Evolutionary conservation across 2,329 filamentous ascomycete species (phyloP), one percentile per base, ranked within the genome.

Genomic region (Cucurbitaria berberidis): DNA sequence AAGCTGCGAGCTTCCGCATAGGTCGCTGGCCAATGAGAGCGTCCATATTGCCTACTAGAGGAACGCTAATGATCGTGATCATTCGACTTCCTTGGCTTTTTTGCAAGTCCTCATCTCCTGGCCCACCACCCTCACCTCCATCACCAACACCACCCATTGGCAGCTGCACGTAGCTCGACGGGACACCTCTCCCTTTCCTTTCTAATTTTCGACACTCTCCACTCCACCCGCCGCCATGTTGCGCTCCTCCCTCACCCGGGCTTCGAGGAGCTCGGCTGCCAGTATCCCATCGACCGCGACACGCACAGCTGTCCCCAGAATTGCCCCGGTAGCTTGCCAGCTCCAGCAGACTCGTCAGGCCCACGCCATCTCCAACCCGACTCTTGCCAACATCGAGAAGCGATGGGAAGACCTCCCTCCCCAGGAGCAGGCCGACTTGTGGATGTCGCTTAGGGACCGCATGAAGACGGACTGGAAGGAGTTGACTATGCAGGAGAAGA

Each of bases 381-480:
- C 91, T 54, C 86, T 99, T 74, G 90, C 91, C 80, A 92, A 96
- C 81, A 98, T 99, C 75, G 95, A 99, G 88, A 97, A 96, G 89
- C 86, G 95, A 83, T 99, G 95, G 95, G 95, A 99, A 84, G 86
- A 83, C 62, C 93, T 98, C 90, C 93, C 93, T 55, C 91, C 95
- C 63, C 92, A 96, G 84, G 95, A 99, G 86, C 95, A 99, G 87
- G 95, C 95, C 67, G 95, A 99, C 76, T 84, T 99, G 71, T 99
- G 95, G 95, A 99, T 99, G 95, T 84, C 89, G 69, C 84, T 99
- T 78, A 87, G 95, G 79, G 95, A 99, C 82, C 89, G 95, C 75
- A 99, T 99, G 95, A 97, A 96, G 90, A 87, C 86, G 71, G 92
- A 91, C 83, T 99, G 95, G 95, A 86, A 89, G 75, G 91, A 98